Evolutionary conservation across 2,329 filamentous ascomycete genomes (phyloP), one percentile per base, ranked within the genome.

Genomic region (Neurospora crassa): DNA sequence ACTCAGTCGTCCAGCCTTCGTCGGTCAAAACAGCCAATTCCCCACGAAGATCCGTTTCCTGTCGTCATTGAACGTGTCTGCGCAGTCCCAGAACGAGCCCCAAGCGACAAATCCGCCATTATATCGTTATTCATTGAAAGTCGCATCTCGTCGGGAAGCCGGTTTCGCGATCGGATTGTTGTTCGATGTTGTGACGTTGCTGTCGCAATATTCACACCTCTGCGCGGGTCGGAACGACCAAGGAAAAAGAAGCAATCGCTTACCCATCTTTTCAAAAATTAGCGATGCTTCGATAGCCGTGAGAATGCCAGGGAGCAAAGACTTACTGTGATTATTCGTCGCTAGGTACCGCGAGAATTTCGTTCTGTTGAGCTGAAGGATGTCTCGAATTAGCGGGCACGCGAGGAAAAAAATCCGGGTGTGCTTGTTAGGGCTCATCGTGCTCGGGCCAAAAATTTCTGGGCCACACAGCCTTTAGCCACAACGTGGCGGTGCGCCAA

Each of bases 211-310:
- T 68, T 67, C 73, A 47, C 59, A 40, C 20, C 40, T 68, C 45
- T 72, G 74, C 72, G 71, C 67, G n/a, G 67, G 63, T 40, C 68
- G 24, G 53, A 12, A 68, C 53, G 70, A 74, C 73, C 59, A 45
- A 29, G 5, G 67, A 20, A 71, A 73, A 72, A 75, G 72, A 72
- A 72, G 73, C 73, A 79, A 74, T 72, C 77, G 80, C 87, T 89
- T 89, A 89, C 87, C 87, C 87, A 89, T 89, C 87, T 89, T 80
- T 70, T 41, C 74, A 74, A 71, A 69, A 67, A 71, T 77, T 76
- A 77, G 75, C 72, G 29, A 67, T 40, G n/a, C 45, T 53, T 2
- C 14, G 29, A 67, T 4, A 41, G 41, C 37, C 53, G 14, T 40
- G 16, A 20, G n/a, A 29, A n/a, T 68, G 47, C 29, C 34, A 70